A percentile compares a stretch with the other conserved stretches of the same genome.
These are phyloP conservation scores for Cubamyces sp. DNA, from an alignment of 768 basidiomycete genomes.

Conservation along the genomic window DNA sequence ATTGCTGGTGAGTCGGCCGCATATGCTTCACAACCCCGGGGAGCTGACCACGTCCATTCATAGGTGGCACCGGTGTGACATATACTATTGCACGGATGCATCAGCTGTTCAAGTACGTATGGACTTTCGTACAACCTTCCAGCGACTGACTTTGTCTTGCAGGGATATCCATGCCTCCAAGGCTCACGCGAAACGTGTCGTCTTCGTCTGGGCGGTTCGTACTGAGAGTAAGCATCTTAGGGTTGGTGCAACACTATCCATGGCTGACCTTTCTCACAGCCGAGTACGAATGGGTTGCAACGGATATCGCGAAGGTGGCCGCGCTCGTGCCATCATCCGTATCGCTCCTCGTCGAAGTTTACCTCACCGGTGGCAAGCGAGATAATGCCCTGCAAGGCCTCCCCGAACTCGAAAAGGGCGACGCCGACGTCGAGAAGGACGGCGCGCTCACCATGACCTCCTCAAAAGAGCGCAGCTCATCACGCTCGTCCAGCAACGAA, in stretches of 20 bases:
- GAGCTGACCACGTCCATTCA: neutral
- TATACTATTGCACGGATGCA: slow-evolving; percentile 39
- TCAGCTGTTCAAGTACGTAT: slow-evolving; percentile 37
- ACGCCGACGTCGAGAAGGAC: slow-evolving; percentile 16
- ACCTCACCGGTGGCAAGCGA: slow-evolving; percentile 26
- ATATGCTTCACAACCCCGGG: no score
- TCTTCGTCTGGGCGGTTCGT: slow-evolving; percentile 39
- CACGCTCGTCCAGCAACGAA: neutral
- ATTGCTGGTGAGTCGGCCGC: slow-evolving; percentile 38
- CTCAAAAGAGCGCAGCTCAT: neutral
- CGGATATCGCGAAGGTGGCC: slow-evolving; percentile 21
- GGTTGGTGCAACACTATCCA: neutral
- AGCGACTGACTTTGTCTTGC: neutral
- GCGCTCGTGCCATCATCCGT: slow-evolving; percentile 24
- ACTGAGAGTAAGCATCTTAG: slow-evolving; percentile 27
- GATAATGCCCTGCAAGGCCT: slow-evolving; percentile 2
- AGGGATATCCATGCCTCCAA: slow-evolving; percentile 22
- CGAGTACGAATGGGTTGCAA: slow-evolving; percentile 30
- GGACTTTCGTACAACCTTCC: no score
- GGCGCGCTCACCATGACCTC: neutral
- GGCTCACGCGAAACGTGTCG: slow-evolving; percentile 32
- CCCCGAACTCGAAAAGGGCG: slow-evolving; percentile 8
- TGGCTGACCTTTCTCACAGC: slow-evolving; percentile 9
- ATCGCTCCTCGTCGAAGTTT: slow-evolving; percentile 25
- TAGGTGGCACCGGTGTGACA: slow-evolving; percentile 40